These are phyloP conservation scores for Solanum ossicruentum DNA, from an alignment of 257 asterid genomes.

Conservation along the genomic window DNA sequence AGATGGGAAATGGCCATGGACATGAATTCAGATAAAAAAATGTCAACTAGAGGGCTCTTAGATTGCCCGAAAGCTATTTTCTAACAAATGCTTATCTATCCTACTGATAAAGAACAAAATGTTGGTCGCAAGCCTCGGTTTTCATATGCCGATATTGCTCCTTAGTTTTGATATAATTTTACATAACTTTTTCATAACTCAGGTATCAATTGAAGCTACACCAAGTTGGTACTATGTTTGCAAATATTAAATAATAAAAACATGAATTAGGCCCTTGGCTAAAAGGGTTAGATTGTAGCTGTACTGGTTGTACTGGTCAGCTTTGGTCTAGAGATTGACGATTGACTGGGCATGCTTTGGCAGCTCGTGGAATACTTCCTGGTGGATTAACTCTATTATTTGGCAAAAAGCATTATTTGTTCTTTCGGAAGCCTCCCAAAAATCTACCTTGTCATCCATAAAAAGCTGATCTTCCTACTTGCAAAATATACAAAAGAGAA, in stretches of 20 bases:
- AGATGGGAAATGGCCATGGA: background rate
- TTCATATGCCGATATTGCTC: background rate
- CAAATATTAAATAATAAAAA: background rate
- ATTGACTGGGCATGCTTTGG: background rate
- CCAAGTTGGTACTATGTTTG: background rate
- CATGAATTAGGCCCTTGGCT: background rate
- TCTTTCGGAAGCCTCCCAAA: background rate
- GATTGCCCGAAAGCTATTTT: background rate
- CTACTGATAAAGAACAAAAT: background rate
- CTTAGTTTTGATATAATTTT: background rate
- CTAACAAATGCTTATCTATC: background rate
- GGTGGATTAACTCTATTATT: too few species aligned
- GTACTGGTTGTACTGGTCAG: background rate
- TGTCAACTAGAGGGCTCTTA: background rate
- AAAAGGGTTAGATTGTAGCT: too few species aligned
- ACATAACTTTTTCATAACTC: background rate
- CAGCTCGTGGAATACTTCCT: too few species aligned
- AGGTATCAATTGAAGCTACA: background rate
- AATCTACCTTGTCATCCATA: background rate
- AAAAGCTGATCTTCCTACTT: background rate
- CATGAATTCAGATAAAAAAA: background rate
- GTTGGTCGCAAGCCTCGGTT: background rate
- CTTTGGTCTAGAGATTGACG: background rate
- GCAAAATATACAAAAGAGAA: background rate
- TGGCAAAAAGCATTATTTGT: too few species aligned